phyloP scores from a whole-genome alignment of 805 yeast species.

The Schwanniomyces sp. region DNA sequence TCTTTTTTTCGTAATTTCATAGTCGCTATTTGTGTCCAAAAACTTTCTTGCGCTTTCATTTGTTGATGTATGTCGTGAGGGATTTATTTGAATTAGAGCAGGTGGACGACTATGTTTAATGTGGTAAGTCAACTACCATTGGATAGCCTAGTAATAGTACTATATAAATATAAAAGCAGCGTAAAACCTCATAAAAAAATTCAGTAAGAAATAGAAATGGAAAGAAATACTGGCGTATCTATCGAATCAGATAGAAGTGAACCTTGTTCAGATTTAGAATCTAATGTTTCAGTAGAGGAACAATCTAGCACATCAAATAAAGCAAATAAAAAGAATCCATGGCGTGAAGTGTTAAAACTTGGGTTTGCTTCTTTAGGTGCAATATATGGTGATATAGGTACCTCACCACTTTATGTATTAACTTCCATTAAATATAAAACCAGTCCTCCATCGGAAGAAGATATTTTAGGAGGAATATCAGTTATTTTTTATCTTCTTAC shows the following conservation, averaged over 20 bases:
- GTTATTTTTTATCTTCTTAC: conserved; percentile 57
- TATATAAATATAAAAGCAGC: no score
- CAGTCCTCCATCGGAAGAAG: conserved; percentile 32
- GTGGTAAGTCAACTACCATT: background rate
- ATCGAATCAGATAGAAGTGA: background rate
- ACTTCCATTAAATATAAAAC: conserved; percentile 30
- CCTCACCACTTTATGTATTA: conserved; percentile 56
- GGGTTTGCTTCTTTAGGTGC: conserved; percentile 55
- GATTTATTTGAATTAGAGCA: background rate
- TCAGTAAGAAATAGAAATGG: background rate
- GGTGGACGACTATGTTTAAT: background rate
- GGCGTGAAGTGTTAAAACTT: conserved; percentile 23
- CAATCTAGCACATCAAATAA: background rate
- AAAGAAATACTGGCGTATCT: background rate
- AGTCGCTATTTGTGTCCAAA: background rate
- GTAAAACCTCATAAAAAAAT: background rate
- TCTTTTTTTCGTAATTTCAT: background rate
- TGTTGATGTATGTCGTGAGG: background rate
- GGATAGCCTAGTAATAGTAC: background rate
- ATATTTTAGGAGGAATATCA: conserved; percentile 51
- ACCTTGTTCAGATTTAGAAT: conserved; percentile 3
- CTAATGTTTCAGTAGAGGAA: background rate
- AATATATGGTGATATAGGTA: conserved; percentile 65
- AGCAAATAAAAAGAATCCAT: background rate
- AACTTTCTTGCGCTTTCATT: background rate